Base-by-base conservation (phyloP, 176 grass and related monocot species). In the Musa schizocarpa region DNA sequence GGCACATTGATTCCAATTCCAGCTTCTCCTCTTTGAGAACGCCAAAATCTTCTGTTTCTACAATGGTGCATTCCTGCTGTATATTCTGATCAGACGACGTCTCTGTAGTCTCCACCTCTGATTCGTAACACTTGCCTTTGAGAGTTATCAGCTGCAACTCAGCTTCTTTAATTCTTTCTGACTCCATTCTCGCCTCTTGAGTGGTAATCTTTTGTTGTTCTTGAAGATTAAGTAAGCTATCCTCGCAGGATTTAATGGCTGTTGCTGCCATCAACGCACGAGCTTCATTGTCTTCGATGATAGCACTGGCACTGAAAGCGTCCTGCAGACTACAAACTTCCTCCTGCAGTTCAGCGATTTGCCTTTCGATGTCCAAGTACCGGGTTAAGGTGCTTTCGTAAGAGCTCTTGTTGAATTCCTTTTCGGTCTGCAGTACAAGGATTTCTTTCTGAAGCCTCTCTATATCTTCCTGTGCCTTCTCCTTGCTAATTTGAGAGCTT, bases 361-460 rank as follows among this genome's bases (percentile, higher is more conserved):
- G 14, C 21, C 14, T 55, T 74, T 74, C 72, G 9, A 74, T 74
- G 22, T 57, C 11, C 50, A 56, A 9, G 9, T 57, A 74, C 25
- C 54, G 52, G 20, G 3, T 29, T 19, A 74, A 57, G 14, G 22
- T 27, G 19, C 24, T 34, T 19, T 74, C 10, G 23, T 74, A 74
- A 29, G 72, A 74, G 22, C 72, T 74, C 52, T 54, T 74, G 25
- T 57, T 20, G 14, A 57, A 74, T 57, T 74, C 72, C 24, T 56
- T 74, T 24, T 74, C 72, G 10, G 72, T 74, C 17, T 74, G 72
- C 14, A 74, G 72, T 2, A 27, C 23, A 7, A 74, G 72, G 52
- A 74, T 74, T 56, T 74, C 72, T 53, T 74, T 74, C 52, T 74
- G 72, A 29, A 74, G 72, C 53, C 72, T 74, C 1, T 74, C 72